Percentiles rank a stretch among this genome's conserved stretches.
Evolutionary conservation across 1,284 basidiomycete genomes (phyloP).

Genomic region (Apiotrichum mycotoxinovorans): DNA sequence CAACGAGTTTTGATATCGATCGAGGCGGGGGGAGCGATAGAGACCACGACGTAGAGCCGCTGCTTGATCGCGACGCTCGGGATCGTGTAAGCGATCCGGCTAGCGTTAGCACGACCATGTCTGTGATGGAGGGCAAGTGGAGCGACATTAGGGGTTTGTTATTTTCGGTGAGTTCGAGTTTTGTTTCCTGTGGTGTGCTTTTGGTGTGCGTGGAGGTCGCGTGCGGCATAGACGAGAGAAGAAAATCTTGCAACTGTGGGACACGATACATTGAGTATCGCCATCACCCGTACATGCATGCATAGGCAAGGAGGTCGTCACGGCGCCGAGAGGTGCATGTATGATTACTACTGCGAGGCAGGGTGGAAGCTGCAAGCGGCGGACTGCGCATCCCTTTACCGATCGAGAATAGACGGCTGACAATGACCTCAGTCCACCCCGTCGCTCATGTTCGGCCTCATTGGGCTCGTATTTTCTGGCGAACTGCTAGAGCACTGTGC

Average conservation of each 20-base stretch:
- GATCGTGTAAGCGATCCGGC: background rate
- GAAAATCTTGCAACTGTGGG: background rate
- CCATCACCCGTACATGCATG: too few species aligned
- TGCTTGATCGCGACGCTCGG: background rate
- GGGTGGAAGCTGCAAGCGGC: background rate
- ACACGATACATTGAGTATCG: too few species aligned
- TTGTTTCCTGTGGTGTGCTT: background rate
- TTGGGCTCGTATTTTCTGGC: constrained; percentile 73
- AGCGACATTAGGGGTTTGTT: constrained; percentile 35
- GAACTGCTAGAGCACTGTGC: constrained; percentile 81
- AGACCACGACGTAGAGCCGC: background rate
- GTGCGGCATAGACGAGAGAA: background rate
- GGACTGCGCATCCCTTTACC: background rate
- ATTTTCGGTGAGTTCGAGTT: constrained; percentile 31
- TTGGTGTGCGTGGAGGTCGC: background rate
- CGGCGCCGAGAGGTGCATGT: background rate
- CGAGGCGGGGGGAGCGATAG: background rate
- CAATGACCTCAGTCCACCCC: constrained; percentile 46
- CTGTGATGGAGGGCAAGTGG: constrained; percentile 18
- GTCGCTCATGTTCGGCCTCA: constrained; percentile 50
- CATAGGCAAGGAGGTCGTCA: background rate
- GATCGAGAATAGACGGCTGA: background rate
- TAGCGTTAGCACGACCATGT: constrained; percentile 9
- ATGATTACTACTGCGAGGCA: background rate
- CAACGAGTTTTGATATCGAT: background rate